phyloP scores from a whole-genome alignment of 768 basidiomycete species.

The Tylopilus rubrobrunneus region DNA sequence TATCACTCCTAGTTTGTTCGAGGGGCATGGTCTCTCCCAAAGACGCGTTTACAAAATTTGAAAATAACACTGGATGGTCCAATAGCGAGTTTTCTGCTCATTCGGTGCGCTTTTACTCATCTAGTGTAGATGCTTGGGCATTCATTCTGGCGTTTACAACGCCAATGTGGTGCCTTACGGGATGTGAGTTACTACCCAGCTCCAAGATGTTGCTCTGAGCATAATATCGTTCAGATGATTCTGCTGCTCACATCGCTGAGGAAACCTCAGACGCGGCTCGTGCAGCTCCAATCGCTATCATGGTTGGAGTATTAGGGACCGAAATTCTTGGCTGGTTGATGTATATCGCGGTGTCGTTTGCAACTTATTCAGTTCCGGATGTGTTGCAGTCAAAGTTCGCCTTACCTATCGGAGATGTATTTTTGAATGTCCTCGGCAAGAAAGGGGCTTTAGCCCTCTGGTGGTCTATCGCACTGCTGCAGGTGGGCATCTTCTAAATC shows the following conservation, averaged over 20 bases:
- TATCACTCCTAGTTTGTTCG: constrained; percentile 19
- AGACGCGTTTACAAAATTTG: constrained; percentile 21
- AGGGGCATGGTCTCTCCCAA: constrained; percentile 13
- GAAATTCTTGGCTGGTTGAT: constrained; percentile 41
- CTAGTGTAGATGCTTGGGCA: constrained; percentile 15
- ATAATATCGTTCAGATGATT: too few species aligned
- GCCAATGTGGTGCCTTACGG: constrained; percentile 25
- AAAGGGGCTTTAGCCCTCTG: constrained; percentile 42
- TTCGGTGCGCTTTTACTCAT: not conserved
- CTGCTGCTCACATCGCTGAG: too few species aligned
- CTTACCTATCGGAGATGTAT: constrained; percentile 41
- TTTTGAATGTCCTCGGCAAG: constrained; percentile 36
- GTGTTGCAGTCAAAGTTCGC: constrained; percentile 32
- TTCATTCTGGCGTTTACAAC: constrained; percentile 25
- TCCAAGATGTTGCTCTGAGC: too few species aligned
- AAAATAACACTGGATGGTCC: constrained; percentile 25
- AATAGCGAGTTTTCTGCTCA: constrained; percentile 6
- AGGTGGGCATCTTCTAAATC: constrained; percentile 17
- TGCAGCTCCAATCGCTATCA: constrained; percentile 44
- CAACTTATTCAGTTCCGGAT: constrained; percentile 36
- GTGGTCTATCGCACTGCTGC: constrained; percentile 41
- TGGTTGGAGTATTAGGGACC: constrained; percentile 38
- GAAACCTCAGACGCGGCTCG: constrained; percentile 33
- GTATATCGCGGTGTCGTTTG: constrained; percentile 42
- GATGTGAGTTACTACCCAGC: constrained; percentile 13